These are phyloP conservation scores for Suhomyces bolitotheri DNA, from an alignment of 1,139 yeast genomes.

Conservation along the genomic window DNA sequence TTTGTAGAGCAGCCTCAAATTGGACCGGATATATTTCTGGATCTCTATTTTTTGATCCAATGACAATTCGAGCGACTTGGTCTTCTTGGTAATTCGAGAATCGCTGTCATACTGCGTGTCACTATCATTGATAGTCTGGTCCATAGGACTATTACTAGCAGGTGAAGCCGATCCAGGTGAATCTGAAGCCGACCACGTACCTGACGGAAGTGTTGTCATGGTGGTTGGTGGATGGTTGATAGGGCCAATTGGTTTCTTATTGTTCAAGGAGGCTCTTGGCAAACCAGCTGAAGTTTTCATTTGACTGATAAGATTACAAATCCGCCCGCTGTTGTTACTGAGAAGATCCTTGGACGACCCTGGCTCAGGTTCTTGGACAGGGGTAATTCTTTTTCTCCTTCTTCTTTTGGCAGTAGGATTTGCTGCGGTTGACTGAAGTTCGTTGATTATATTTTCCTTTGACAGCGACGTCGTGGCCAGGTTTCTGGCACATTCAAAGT, in stretches of 20 bases:
- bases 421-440: too few relatives aligned
- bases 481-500: constrained; percentile 35
- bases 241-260: constrained; percentile 4
- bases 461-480: too few relatives aligned
- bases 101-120: constrained; percentile 18
- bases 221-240: constrained; percentile 3
- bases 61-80: constrained; percentile 24
- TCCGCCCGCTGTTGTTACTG: constrained; percentile 11
- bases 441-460: too few relatives aligned
- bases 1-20: constrained; percentile 50
- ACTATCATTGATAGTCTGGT: constrained; percentile 12
- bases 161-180: constrained; percentile 12
- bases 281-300: constrained; percentile 24
- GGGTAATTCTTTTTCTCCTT: constrained; percentile 27
- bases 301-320: constrained; percentile 27
- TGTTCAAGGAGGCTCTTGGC: too few relatives aligned
- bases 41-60: constrained; percentile 50
- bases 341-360: constrained; percentile 3
- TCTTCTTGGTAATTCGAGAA: constrained; percentile 6
- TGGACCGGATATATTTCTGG: constrained; percentile 54
- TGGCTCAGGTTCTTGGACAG: constrained; percentile 8
- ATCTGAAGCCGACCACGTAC: constrained; percentile 8
- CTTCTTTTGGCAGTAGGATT: constrained; percentile 19
- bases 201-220: constrained; percentile 8
- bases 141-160: constrained; percentile 16